Percentiles rank a stretch among this genome's conserved stretches.
Conservation (phyloP, 768 basidiomycete species). For the Thelephora ganbajun region DNA sequence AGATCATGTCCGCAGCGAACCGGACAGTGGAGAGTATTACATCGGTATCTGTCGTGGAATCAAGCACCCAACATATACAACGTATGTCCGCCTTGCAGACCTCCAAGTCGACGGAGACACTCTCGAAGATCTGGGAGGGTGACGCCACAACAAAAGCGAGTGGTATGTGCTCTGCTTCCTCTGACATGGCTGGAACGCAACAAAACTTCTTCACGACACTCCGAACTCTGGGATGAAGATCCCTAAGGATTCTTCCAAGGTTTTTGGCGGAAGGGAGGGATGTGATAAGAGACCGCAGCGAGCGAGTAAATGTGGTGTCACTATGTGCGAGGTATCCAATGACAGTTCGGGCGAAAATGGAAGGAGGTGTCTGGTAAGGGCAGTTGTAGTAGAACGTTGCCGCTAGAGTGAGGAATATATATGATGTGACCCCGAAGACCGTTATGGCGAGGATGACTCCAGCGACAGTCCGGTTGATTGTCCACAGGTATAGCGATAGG, state of each 20-base stretch:
- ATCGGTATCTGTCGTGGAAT: constrained; percentile 10
- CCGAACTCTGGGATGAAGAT: background rate
- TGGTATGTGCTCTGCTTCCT: background rate
- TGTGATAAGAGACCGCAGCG: background rate
- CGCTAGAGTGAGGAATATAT: constrained; percentile 4
- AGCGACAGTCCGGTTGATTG: constrained; percentile 4
- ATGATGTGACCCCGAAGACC: constrained; percentile 3
- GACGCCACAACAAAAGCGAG: background rate
- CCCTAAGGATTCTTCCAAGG: too few species aligned
- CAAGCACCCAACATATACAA: constrained; percentile 10
- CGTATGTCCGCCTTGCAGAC: background rate
- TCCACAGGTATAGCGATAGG: constrained; percentile 5
- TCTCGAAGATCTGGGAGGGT: background rate
- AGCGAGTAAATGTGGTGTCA: too few species aligned
- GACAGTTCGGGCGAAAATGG: constrained; percentile 2
- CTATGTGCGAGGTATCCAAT: too few species aligned
- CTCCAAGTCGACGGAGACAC: background rate
- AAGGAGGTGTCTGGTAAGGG: constrained; percentile 10
- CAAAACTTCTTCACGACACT: background rate
- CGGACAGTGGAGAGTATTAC: constrained; percentile 5
- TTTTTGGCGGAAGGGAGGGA: background rate
- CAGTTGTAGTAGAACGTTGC: constrained; percentile 5
- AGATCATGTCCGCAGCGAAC: constrained; percentile 7
- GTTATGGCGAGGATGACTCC: constrained; percentile 5
- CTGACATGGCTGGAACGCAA: background rate